phyloP scores from a whole-genome alignment of 257 asterid species.

The Henckelia pumila region DNA sequence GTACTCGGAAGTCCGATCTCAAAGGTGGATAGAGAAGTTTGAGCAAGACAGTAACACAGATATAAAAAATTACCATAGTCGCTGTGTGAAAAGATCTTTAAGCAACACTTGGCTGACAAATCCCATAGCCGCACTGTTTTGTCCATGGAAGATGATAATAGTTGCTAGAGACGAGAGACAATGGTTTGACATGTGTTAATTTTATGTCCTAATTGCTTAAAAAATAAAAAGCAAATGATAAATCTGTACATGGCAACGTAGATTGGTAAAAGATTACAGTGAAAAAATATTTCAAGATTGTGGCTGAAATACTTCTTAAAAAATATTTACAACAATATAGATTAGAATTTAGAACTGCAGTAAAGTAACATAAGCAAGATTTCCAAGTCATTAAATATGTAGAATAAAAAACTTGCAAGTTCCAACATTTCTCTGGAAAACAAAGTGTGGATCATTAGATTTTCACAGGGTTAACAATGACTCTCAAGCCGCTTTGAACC shows the following conservation, averaged over 20 bases:
- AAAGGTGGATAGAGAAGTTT: slow-evolving; percentile 11
- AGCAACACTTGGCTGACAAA: slow-evolving; percentile 73
- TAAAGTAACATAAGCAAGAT: neutral
- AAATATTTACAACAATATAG: neutral
- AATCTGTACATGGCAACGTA: slow-evolving; percentile 14
- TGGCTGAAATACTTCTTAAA: slow-evolving; percentile 6
- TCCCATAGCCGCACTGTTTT: slow-evolving; percentile 98
- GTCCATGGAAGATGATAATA: slow-evolving; percentile 96
- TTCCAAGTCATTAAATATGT: neutral
- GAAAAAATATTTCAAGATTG: neutral
- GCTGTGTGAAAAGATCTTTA: slow-evolving; percentile 87
- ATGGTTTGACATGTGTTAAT: slow-evolving; percentile 19
- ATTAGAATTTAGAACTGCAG: neutral
- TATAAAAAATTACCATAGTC: slow-evolving; percentile 73
- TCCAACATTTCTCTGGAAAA: neutral
- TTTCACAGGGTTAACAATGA: neutral
- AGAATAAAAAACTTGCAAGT: neutral
- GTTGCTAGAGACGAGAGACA: slow-evolving; percentile 51
- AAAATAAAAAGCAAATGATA: slow-evolving; percentile 21
- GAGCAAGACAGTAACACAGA: slow-evolving; percentile 19
- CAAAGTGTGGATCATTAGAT: neutral
- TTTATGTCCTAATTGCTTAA: slow-evolving; percentile 20
- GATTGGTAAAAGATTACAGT: neutral
- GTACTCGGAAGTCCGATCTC: slow-evolving; percentile 4
- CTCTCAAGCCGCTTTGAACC: neutral